Percentiles rank a stretch among this genome's conserved stretches.
phyloP scores from a whole-genome alignment of 1,284 basidiomycete genomes.

The Microbotryomycetes sp. region DNA sequence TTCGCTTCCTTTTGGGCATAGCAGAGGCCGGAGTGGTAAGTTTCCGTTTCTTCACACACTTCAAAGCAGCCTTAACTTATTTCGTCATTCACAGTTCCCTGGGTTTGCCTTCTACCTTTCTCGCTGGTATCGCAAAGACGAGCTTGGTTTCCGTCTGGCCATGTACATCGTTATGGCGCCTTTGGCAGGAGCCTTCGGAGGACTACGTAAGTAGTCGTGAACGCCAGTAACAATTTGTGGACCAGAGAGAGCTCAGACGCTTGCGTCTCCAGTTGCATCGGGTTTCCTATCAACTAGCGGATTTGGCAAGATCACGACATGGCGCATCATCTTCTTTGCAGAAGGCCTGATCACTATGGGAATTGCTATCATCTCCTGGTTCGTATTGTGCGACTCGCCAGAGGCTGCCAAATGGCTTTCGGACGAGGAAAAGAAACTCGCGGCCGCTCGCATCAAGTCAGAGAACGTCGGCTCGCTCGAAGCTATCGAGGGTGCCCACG shows the following conservation, averaged over 20 bases:
- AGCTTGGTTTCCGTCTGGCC: conserved; percentile 35
- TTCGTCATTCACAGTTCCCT: conserved; percentile 19
- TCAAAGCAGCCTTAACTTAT: conserved; percentile 4
- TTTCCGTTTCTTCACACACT: background rate
- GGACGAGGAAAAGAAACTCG: conserved; percentile 36
- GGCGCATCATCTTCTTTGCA: conserved; percentile 34
- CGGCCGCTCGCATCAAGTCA: conserved; percentile 34
- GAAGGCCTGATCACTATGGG: conserved; percentile 42
- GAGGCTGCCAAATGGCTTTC: conserved; percentile 39
- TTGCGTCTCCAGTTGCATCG: too few relatives aligned
- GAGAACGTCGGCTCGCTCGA: conserved; percentile 36
- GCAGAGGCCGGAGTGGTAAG: conserved; percentile 25
- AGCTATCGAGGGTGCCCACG: conserved; percentile 32
- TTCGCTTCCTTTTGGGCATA: conserved; percentile 33
- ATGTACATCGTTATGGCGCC: conserved; percentile 35
- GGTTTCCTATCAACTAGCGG: conserved; percentile 31
- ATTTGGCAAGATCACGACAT: conserved; percentile 4
- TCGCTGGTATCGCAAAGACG: conserved; percentile 36
- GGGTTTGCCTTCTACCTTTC: conserved; percentile 33
- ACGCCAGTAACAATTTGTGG: too few relatives aligned
- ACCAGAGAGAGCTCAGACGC: too few relatives aligned
- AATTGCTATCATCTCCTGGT: conserved; percentile 32
- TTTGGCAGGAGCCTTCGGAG: conserved; percentile 35
- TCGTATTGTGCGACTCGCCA: conserved; percentile 5
- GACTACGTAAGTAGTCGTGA: conserved; percentile 12